phyloP scores from a whole-genome alignment of 306 rosid species.

The Sicyos baderoa region DNA sequence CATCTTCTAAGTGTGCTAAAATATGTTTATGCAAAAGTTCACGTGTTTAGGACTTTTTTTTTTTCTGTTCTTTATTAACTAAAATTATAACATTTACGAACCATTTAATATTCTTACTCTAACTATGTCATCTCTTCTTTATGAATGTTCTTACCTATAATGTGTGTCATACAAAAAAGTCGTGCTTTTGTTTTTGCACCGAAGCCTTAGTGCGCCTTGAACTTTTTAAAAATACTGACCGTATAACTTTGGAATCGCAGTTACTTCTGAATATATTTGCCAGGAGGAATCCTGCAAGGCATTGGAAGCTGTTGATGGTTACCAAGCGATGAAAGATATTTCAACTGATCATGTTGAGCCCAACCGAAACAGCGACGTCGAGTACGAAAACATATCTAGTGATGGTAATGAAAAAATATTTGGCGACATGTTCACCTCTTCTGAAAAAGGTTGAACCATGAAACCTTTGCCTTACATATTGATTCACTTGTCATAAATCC shows the following conservation, averaged over 20 bases:
- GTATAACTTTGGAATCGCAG: constrained; percentile 25
- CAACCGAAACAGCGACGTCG: constrained; percentile 31
- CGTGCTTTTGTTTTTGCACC: too few species aligned
- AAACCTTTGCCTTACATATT: background rate
- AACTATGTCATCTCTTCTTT: too few species aligned
- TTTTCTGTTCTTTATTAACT: too few species aligned
- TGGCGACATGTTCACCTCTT: constrained; percentile 14
- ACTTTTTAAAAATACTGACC: too few species aligned
- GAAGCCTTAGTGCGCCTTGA: too few species aligned
- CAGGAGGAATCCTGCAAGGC: constrained; percentile 42
- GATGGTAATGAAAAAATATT: constrained; percentile 42
- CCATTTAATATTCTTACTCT: too few species aligned
- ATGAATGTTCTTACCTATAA: too few species aligned
- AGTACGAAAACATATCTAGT: constrained; percentile 10
- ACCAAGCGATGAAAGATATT: constrained; percentile 35
- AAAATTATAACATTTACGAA: too few species aligned
- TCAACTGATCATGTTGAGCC: constrained; percentile 48
- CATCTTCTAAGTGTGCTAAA: too few species aligned
- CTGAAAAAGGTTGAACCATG: constrained; percentile 36
- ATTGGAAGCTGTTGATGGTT: constrained; percentile 25
- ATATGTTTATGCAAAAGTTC: too few species aligned
- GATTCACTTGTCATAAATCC: background rate
- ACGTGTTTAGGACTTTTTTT: too few species aligned
- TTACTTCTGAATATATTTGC: constrained; percentile 30
- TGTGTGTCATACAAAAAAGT: too few species aligned